phyloP scores from a whole-genome alignment of 352 stramenopile species.

The Peronospora farinosa region DNA sequence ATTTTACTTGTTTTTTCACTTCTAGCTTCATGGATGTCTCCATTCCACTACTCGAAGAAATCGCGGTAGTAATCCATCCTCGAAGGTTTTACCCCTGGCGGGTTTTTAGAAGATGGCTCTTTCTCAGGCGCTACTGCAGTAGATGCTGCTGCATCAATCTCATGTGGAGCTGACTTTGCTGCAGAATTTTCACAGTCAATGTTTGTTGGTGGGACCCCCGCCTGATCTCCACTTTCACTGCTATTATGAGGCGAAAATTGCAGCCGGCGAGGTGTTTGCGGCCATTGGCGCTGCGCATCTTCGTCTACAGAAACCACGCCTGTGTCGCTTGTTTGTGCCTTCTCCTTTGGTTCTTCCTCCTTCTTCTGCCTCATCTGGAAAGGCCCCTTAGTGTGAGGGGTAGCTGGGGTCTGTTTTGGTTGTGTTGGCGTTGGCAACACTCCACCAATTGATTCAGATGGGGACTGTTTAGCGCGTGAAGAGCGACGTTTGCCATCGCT shows the following conservation, averaged over 20 bases:
- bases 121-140: background rate
- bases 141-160: background rate
- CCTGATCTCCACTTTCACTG: constrained; percentile 8
- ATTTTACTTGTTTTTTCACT: background rate
- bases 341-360: constrained; percentile 7
- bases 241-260: constrained; percentile 20
- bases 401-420: constrained; percentile 13
- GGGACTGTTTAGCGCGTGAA: constrained; percentile 8
- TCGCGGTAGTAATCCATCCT: background rate
- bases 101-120: background rate
- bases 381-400: constrained; percentile 8
- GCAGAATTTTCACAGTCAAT: background rate
- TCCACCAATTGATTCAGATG: constrained; percentile 3
- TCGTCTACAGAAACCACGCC: constrained; percentile 2
- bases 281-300: constrained; percentile 6
- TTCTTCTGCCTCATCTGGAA: constrained; percentile 15
- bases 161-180: background rate
- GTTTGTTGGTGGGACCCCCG: constrained; percentile 2
- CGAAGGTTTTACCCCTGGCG: background rate
- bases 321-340: background rate
- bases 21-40: constrained; percentile 3
- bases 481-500: constrained; percentile 11
- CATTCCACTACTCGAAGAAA: background rate
- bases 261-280: constrained; percentile 20
- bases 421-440: constrained; percentile 10